Base-by-base conservation (phyloP, 2,329 filamentous ascomycete species). In the Fusarium sp. region DNA sequence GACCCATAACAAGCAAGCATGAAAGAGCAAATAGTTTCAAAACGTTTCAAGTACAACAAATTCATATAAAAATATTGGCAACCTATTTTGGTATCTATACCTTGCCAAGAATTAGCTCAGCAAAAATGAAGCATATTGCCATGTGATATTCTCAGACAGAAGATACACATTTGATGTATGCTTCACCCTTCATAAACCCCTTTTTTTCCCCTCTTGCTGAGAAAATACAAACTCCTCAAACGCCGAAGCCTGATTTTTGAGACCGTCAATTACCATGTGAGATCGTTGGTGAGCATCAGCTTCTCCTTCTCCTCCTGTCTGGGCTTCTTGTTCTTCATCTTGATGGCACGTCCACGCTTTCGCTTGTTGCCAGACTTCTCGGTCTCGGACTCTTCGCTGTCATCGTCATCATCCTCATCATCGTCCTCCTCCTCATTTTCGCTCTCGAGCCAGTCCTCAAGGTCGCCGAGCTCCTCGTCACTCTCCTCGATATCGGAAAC, bases 381-480 rank as follows among this genome's bases (percentile, higher is more conserved):
- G 12, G 85, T 85, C 39, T 89, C 89, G 12, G 87, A 87, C 18
- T 90, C 89, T 26, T 90, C 90, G 47, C 86, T 87, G 49, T 87
- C 87, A 10, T 89, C 89, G 9, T 89, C 89, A 28, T 28, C 45
- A 3, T 88, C 89, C 5, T 88, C 86, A 17, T 89, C 89, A 6
- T 90, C 89, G n/a, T 89, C 86, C 12, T 87, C 87, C 12, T 88
- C 87, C 6, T 88, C 88, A 10, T 88, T 88, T 22, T 90, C 93
- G 70, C 91, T 94, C 77, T 92, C 95, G 56, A 98, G 87, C 96
- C 96, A 98, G 80, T 98, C 96, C 83, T 98, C 94, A 57, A 98
- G 89, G 79, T 95, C 93, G 60, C 89, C 90, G 26, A 94, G 85
- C 75, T 94, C 93, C 65, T 94, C 93, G 69, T 95, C 93, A 75